Conservation (phyloP, 805 yeast species). For the Schwanniomyces vanrijiae region DNA sequence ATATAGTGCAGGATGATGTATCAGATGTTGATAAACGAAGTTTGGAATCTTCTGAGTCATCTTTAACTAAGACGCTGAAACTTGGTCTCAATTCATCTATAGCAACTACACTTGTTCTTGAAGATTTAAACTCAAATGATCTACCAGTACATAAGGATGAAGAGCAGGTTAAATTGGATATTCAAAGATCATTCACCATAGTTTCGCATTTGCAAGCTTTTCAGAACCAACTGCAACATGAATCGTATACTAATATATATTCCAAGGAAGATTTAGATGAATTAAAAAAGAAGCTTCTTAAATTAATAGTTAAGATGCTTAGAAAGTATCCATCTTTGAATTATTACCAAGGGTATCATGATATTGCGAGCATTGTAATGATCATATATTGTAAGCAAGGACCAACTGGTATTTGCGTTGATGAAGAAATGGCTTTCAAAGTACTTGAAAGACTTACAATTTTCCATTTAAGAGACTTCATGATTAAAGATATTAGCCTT, state of each 20-base stretch:
- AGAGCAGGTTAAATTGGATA: constrained; percentile 76
- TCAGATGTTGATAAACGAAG: not conserved
- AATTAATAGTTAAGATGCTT: constrained; percentile 53
- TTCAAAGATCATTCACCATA: constrained; percentile 63
- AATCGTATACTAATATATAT: constrained; percentile 32
- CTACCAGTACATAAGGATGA: constrained; percentile 64
- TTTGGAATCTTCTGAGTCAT: not conserved
- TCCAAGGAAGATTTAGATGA: constrained; percentile 27
- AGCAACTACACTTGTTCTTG: constrained; percentile 14
- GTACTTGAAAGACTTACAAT: constrained; percentile 59
- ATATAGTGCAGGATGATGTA: constrained; percentile 11
- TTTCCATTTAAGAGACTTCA: constrained; percentile 74
- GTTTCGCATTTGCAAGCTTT: constrained; percentile 29
- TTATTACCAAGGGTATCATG: constrained; percentile 95
- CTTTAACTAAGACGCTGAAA: constrained; percentile 3
- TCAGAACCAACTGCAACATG: constrained; percentile 13
- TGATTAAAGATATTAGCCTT: constrained; percentile 69
- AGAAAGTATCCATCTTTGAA: constrained; percentile 59
- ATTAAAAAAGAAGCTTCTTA: constrained; percentile 42
- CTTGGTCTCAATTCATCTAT: constrained; percentile 5
- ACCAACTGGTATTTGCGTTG: constrained; percentile 8
- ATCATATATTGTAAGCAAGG: constrained; percentile 43
- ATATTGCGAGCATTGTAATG: constrained; percentile 68
- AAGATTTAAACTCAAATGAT: constrained; percentile 23
- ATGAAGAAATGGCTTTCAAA: constrained; percentile 34